Evolutionary conservation across 176 grass and related monocot species (phyloP), one percentile per base, ranked within the genome.

Genomic region (Raddia guianensis): DNA sequence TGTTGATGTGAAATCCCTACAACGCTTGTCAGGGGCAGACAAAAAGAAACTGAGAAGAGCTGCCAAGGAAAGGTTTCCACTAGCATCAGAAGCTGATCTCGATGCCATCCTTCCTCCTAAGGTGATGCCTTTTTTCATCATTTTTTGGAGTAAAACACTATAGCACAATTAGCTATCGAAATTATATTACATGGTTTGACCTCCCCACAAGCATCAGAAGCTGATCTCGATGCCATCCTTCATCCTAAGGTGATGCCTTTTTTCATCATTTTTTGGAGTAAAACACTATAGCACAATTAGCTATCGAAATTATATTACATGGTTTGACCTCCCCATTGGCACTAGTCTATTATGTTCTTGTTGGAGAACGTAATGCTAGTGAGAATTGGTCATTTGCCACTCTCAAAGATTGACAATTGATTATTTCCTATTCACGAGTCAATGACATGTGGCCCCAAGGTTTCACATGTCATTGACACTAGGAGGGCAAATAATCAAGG

Each of bases 11-110:
- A 94, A 98, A 83, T 82, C 92, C 65, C 58, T 89, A 55, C 95
- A 98, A 69, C 88, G 90, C 37, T 75, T 98, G 42, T 98, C 95
- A 33, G 95, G 95, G 20, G 92, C 95, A 46, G 95, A 98, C 81
- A 98, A 98, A 87, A 98, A 98, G 90, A 98, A 98, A 49, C 70
- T 95, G 50, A 89, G 92, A 87, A 91, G 95, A 89, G 86, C 78
- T 50, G 73, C 88, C 78, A 95, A 95, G 81, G 92, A 89, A 73
- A 87, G 88, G 82, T 95, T 98, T 70, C 86, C 81, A 47, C 92
- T 90, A 77, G 92, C 88, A 40, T 83, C 92, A 44, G 95, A 94
- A 87, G 73, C 86, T 48, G 82, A 98, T 77, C 78, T 98, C 2
- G 95, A 98, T 79, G 77, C 79, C 63, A 92, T 98, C 70, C 81